Evolutionary conservation across 106 monocot genomes (phyloP).

Genomic region (Allium cepa): DNA sequence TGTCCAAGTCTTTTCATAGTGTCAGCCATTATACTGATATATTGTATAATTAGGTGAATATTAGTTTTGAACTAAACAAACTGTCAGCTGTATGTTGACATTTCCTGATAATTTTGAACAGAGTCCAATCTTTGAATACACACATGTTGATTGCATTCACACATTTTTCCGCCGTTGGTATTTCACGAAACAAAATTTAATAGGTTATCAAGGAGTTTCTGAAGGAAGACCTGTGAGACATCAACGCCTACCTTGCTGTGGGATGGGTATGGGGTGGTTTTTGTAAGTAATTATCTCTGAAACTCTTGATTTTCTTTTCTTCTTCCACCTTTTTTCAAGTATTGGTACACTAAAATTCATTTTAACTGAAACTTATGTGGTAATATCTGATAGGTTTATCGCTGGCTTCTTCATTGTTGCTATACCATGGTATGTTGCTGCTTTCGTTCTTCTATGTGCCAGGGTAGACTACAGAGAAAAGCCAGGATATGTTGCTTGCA

Average conservation of each 20-base stretch:
- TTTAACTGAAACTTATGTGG: not conserved
- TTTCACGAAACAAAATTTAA: not conserved
- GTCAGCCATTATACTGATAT: no score
- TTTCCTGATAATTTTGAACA: no score
- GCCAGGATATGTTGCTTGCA: conserved; percentile 77
- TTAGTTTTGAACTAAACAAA: no score
- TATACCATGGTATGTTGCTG: conserved; percentile 88
- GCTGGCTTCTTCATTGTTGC: conserved; percentile 80
- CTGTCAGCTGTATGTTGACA: no score
- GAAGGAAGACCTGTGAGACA: conserved; percentile 25
- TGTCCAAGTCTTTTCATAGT: no score
- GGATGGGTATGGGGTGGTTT: conserved; percentile 27
- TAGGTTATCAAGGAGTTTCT: conserved; percentile 17
- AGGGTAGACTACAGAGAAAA: conserved; percentile 71
- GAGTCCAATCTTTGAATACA: no score
- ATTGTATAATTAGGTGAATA: no score
- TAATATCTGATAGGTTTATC: conserved; percentile 51
- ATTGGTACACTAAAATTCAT: not conserved
- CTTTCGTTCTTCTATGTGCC: conserved; percentile 54
- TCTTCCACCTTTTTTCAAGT: not conserved
- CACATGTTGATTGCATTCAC: not conserved
- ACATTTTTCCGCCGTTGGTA: not conserved
- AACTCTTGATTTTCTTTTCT: not conserved
- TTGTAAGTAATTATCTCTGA: conserved; percentile 13
- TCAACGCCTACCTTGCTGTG: conserved; percentile 22